Percentiles rank a stretch among this genome's conserved stretches.
These are phyloP conservation scores for Mortierella sp. DNA, from an alignment of 371 early-diverging fungal genomes.

Conservation along the genomic window DNA sequence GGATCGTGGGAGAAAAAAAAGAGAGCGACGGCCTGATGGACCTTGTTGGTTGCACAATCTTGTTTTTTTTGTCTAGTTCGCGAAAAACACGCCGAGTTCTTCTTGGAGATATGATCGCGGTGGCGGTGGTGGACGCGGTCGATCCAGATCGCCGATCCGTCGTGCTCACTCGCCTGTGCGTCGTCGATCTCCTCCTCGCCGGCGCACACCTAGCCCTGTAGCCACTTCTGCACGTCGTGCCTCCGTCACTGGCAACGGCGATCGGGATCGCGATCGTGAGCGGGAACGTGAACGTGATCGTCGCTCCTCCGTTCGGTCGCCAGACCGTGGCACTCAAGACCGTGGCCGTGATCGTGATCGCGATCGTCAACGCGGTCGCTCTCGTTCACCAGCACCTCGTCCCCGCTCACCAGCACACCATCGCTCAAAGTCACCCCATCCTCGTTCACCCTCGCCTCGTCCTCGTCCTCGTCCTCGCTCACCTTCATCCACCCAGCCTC, in stretches of 20 bases:
- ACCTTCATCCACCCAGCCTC: too few species aligned
- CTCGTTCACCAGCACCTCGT: slow-evolving; percentile 25
- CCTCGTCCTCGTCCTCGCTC: too few species aligned
- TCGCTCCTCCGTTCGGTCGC: too few species aligned
- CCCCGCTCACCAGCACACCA: too few species aligned
- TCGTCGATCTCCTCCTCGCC: slow-evolving; percentile 41
- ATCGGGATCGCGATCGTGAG: too few species aligned
- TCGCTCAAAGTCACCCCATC: too few species aligned
- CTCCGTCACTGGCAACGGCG: slow-evolving; percentile 2
- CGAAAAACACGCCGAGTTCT: slow-evolving; percentile 73
- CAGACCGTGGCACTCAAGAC: too few species aligned
- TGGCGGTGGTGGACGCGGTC: slow-evolving; percentile 15
- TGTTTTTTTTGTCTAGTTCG: slow-evolving; percentile 63
- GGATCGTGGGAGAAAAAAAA: too few species aligned
- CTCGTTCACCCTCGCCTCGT: too few species aligned
- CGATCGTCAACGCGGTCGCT: slow-evolving; percentile 11
- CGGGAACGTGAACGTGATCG: too few species aligned
- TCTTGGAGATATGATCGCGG: slow-evolving; percentile 69
- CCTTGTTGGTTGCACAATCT: too few species aligned
- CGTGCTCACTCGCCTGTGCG: slow-evolving; percentile 32
- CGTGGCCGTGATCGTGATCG: slow-evolving; percentile 2
- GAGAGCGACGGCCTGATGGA: too few species aligned
- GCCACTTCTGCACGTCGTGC: slow-evolving; percentile 19
- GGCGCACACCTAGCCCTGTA: slow-evolving; percentile 41
- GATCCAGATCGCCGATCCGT: slow-evolving; percentile 23